These are phyloP conservation scores for Jaenimonas drosophilae DNA, from an alignment of 208 protist genomes.

Conservation along the genomic window DNA sequence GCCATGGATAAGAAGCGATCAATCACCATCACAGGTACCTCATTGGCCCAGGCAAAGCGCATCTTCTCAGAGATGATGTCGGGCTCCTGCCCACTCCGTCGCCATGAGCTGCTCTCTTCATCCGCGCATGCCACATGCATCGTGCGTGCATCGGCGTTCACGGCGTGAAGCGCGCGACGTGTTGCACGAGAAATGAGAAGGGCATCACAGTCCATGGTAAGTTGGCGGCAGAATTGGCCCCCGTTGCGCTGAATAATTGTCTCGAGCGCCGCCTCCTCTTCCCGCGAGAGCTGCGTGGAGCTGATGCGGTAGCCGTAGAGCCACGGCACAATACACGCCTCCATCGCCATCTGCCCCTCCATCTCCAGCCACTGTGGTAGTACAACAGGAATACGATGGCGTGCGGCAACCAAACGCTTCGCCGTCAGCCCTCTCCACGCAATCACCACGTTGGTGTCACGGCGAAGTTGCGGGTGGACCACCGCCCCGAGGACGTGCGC, in stretches of 20 bases:
- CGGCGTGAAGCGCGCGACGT: not conserved
- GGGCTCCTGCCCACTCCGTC: not conserved
- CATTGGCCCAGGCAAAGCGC: slow-evolving; percentile 44
- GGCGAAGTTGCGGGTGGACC: slow-evolving; percentile 25
- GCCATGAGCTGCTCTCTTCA: not conserved
- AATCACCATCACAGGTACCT: slow-evolving; percentile 61
- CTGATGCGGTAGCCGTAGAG: slow-evolving; percentile 64
- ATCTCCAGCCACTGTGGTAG: slow-evolving; percentile 30
- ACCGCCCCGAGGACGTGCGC: slow-evolving; percentile 11
- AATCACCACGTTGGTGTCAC: slow-evolving; percentile 42
- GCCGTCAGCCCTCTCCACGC: slow-evolving; percentile 46
- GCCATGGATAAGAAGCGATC: slow-evolving; percentile 28
- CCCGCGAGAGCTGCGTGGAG: slow-evolving; percentile 19
- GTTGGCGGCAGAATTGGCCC: slow-evolving; percentile 17
- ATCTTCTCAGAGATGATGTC: slow-evolving; percentile 33
- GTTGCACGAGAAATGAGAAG: slow-evolving; percentile 26
- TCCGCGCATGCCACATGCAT: not conserved
- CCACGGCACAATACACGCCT: slow-evolving; percentile 20
- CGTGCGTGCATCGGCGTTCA: not conserved
- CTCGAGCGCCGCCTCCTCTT: slow-evolving; percentile 37
- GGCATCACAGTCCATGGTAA: slow-evolving; percentile 32
- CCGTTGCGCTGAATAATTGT: slow-evolving; percentile 31
- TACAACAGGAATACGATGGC: slow-evolving; percentile 41
- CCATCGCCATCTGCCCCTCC: slow-evolving; percentile 5
- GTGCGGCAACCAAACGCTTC: slow-evolving; percentile 58